phyloP scores from a whole-genome alignment of 495 filamentous ascomycete species.

The Penicillium coffeae region DNA sequence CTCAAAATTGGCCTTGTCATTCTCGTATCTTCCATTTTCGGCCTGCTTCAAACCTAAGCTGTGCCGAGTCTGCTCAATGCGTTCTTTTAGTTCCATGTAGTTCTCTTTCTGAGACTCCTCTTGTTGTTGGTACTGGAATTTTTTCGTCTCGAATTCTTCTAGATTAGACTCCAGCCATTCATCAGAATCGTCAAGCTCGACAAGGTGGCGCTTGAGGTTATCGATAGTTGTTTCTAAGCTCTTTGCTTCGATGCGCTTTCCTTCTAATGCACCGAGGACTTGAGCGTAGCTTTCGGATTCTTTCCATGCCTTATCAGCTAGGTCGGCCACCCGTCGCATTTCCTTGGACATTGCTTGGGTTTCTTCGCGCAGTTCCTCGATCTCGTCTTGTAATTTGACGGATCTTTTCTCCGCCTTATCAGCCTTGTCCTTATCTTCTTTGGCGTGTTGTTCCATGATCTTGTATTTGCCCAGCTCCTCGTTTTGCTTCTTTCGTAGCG shows the following conservation, averaged over 20 bases:
- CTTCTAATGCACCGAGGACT: conserved; percentile 66
- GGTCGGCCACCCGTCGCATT: conserved; percentile 51
- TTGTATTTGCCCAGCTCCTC: conserved; percentile 67
- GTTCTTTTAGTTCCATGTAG: conserved; percentile 60
- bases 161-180: conserved; percentile 70
- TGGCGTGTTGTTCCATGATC: conserved; percentile 69
- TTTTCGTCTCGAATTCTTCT: conserved; percentile 75
- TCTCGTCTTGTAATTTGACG: conserved; percentile 63
- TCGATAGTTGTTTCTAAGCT: conserved; percentile 61
- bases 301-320: conserved; percentile 56
- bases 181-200: conserved; percentile 74
- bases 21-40: conserved; percentile 79
- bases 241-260: conserved; percentile 67
- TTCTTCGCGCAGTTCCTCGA: conserved; percentile 61
- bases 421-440: conserved; percentile 81
- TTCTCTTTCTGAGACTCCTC: conserved; percentile 54
- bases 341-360: conserved; percentile 52
- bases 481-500: conserved; percentile 75
- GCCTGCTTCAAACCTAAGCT: conserved; percentile 67
- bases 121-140: conserved; percentile 60
- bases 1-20: conserved; percentile 82
- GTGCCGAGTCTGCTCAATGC: conserved; percentile 55
- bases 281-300: conserved; percentile 58
- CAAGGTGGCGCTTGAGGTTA: conserved; percentile 64
- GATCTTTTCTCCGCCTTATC: conserved; percentile 65